Conservation (phyloP, 2,329 filamentous ascomycete species). For the Sporothrix phasma region DNA sequence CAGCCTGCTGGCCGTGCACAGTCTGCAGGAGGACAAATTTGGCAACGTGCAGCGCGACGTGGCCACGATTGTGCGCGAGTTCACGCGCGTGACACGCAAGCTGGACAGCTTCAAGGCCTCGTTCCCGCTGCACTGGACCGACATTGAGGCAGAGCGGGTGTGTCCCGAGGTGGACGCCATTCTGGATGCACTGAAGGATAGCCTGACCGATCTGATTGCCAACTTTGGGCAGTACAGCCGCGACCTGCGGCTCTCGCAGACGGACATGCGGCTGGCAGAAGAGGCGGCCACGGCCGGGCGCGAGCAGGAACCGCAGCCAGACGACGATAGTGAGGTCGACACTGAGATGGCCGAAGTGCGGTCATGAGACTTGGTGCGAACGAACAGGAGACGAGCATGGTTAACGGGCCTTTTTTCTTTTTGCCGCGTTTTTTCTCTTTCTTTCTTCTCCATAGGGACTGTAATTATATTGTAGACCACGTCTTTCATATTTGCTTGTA, state of each 20-base stretch:
- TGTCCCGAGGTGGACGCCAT: slow-evolving; percentile 63
- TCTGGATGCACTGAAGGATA: slow-evolving; percentile 51
- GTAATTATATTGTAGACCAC: slow-evolving; percentile 2
- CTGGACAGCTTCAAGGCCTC: slow-evolving; percentile 56
- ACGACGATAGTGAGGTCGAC: background rate
- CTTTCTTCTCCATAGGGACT: background rate
- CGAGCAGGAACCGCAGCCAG: slow-evolving; percentile 10
- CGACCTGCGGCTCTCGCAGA: slow-evolving; percentile 57
- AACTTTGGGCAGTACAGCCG: slow-evolving; percentile 66
- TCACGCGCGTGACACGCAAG: slow-evolving; percentile 58
- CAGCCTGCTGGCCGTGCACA: slow-evolving; percentile 58
- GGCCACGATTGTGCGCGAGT: slow-evolving; percentile 59
- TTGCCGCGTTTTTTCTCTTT: background rate
- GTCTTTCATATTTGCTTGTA: background rate
- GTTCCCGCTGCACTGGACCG: slow-evolving; percentile 67
- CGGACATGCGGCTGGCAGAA: slow-evolving; percentile 64
- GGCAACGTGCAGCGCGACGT: slow-evolving; percentile 82
- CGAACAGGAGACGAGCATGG: background rate
- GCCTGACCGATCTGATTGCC: slow-evolving; percentile 54
- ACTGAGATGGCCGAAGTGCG: slow-evolving; percentile 11
- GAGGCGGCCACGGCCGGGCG: slow-evolving; percentile 40
- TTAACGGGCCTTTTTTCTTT: background rate
- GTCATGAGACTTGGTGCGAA: background rate
- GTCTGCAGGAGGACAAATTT: slow-evolving; percentile 69
- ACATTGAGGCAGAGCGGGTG: slow-evolving; percentile 48